Percentiles rank a stretch among this genome's conserved stretches.
Conservation (phyloP, 2,329 filamentous ascomycete genomes). For the Ophiocordyceps camponoti-saundersi region DNA sequence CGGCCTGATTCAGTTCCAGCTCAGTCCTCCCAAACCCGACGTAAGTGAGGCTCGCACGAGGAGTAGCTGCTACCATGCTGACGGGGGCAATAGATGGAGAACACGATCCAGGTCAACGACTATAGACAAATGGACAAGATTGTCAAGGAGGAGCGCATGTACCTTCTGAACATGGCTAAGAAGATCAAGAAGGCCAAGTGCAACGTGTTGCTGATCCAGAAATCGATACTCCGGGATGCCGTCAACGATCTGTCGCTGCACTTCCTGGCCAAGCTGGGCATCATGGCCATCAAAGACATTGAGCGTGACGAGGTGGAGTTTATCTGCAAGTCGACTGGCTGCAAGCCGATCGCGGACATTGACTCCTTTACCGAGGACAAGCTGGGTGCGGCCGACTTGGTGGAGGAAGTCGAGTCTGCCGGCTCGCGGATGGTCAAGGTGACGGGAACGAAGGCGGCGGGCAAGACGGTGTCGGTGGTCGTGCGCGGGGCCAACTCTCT, state of each 20-base stretch:
- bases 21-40: slow-evolving; percentile 94
- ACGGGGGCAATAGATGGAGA: slow-evolving; percentile 61
- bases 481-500: slow-evolving; percentile 86
- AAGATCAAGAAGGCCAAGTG: slow-evolving; percentile 99
- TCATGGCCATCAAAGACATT: slow-evolving; percentile 91
- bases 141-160: slow-evolving; percentile 94
- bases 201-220: slow-evolving; percentile 95
- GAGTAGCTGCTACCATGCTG: slow-evolving; percentile 2
- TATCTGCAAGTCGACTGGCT: slow-evolving; percentile 96
- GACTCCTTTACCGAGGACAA: slow-evolving; percentile 99
- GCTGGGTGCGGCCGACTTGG: slow-evolving; percentile 78
- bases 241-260: slow-evolving; percentile 96
- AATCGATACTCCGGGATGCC: slow-evolving; percentile 92
- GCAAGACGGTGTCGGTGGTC: slow-evolving; percentile 86
- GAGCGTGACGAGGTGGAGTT: slow-evolving; percentile 98
- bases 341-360: slow-evolving; percentile 96
- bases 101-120: slow-evolving; percentile 97
- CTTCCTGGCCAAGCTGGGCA: slow-evolving; percentile 94
- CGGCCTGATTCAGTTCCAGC: slow-evolving; percentile 94
- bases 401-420: slow-evolving; percentile 78
- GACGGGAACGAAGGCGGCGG: slow-evolving; percentile 68
- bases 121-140: slow-evolving; percentile 99
- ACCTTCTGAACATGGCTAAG: slow-evolving; percentile 97
- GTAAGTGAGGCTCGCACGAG: slow-evolving; percentile 28
- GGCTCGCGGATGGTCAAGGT: slow-evolving; percentile 91